Base-by-base conservation (phyloP, 2,329 filamentous ascomycete genomes). In the Anthostomella pinea region DNA sequence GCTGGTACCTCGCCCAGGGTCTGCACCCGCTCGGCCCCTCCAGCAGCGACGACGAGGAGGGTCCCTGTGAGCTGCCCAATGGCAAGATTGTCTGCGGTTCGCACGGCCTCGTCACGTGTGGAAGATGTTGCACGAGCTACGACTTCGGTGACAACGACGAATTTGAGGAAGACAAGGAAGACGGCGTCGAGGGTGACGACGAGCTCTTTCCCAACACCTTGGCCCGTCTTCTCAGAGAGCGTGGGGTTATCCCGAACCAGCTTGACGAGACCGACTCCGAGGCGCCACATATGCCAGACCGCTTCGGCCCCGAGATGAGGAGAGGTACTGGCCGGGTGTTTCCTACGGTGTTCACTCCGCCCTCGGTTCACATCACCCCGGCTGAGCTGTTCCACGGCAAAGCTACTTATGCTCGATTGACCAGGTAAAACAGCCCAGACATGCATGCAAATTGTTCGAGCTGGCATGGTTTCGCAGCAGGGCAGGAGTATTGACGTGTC, bases 11-110 rank as follows among this genome's bases (percentile, higher is more conserved):
- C 11, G 52, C 45, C 14, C 52, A 58, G 41, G 54, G 56, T 17
- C 35, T 57, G 7, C 32, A 44, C 26, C 53, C 53, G 4, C 46
- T 55, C n/a, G 38, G 25, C 20, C 18, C 33, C 14, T 51, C 18
- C 34, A 57, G 41, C 46, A 59, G 55, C 38, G 58, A 63, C 38
- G 58, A 64, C 29, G 57, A 60, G 3, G 55, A 57, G 26, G 60
- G 54, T n/a, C 57, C 57, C 5, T 55, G 52, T 36, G 51, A 61
- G 37, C 51, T 66, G 10, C 53, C 61, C 1, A 29, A 63, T 34
- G 63, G 64, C 17, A 52, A 53, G n/a, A 35, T 67, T 18, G 57
- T 64, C 34, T 66, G 65, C 32, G 49, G 58, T 15, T 46, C 51
- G 0, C 63, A 66, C 38, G 51, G 58, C 15, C 35, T 60, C 5